Conservation (phyloP, 2,329 filamentous ascomycete species). For the Paramyrothecium roridum region DNA sequence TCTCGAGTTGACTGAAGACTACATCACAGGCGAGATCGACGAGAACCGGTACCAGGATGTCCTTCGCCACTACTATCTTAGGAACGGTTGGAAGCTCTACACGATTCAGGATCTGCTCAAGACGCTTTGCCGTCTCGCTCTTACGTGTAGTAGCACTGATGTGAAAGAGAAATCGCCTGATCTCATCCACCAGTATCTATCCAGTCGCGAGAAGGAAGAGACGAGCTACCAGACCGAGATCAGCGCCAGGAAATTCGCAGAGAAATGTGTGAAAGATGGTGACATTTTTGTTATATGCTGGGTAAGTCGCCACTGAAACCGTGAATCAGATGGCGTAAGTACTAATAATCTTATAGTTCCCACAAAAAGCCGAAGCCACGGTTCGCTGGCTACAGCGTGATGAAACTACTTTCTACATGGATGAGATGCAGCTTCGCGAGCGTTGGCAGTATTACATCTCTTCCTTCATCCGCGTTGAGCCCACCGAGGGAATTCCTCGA, state of each 20-base stretch:
- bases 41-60: slow-evolving; percentile 84
- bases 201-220: slow-evolving; percentile 75
- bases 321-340: not conserved
- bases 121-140: slow-evolving; percentile 74
- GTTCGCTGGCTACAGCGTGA: slow-evolving; percentile 69
- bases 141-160: slow-evolving; percentile 81
- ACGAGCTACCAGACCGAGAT: slow-evolving; percentile 90
- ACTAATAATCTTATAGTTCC: slow-evolving; percentile 53
- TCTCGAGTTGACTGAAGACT: slow-evolving; percentile 80
- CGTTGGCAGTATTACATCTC: slow-evolving; percentile 96
- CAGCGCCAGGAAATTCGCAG: slow-evolving; percentile 84
- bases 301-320: slow-evolving; percentile 57
- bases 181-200: slow-evolving; percentile 82
- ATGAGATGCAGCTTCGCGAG: slow-evolving; percentile 80
- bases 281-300: slow-evolving; percentile 89
- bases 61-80: slow-evolving; percentile 85
- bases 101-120: slow-evolving; percentile 86
- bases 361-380: slow-evolving; percentile 64
- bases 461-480: slow-evolving; percentile 82
- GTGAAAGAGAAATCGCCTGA: slow-evolving; percentile 91
- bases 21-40: slow-evolving; percentile 78
- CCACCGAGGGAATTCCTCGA: slow-evolving; percentile 74
- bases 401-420: slow-evolving; percentile 78
- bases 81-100: slow-evolving; percentile 89
- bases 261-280: slow-evolving; percentile 88